phyloP scores from a whole-genome alignment of 495 filamentous ascomycete species.

The Mytilinidion resinicola region DNA sequence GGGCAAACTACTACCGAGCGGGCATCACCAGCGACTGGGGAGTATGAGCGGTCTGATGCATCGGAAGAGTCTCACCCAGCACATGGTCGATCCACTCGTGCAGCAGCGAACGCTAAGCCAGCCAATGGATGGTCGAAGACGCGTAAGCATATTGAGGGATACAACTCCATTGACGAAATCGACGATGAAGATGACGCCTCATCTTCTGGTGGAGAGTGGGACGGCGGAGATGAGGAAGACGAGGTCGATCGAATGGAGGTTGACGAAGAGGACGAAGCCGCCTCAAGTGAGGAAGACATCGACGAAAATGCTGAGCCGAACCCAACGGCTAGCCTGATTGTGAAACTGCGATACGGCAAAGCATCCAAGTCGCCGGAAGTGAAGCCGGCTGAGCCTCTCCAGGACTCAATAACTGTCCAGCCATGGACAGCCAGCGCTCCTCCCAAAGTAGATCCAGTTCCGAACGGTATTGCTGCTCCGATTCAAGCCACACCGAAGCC shows the following conservation, averaged over 20 bases:
- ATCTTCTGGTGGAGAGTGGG: conserved; percentile 55
- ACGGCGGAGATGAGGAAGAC: conserved; percentile 65
- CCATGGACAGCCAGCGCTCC: neutral
- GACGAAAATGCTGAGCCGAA: conserved; percentile 18
- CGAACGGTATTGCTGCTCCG: neutral
- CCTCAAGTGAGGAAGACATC: conserved; percentile 15
- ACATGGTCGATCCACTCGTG: conserved; percentile 31
- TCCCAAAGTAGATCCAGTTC: neutral
- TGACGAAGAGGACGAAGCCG: conserved; percentile 28
- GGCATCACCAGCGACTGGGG: conserved; percentile 28
- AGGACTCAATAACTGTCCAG: neutral
- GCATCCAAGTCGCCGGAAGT: neutral
- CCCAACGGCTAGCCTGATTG: neutral
- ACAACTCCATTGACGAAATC: conserved; percentile 54
- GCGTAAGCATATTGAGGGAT: conserved; percentile 40
- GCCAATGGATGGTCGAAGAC: conserved; percentile 37
- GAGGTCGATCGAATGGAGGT: conserved; percentile 44
- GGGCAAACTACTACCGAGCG: conserved; percentile 38
- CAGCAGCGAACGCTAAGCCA: conserved; percentile 12
- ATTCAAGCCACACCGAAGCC: neutral
- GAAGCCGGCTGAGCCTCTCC: neutral
- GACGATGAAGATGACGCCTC: conserved; percentile 58
- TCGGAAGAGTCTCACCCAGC: conserved; percentile 27
- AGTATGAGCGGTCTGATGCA: conserved; percentile 32
- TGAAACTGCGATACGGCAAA: neutral